Base-by-base conservation (phyloP, 495 filamentous ascomycete species). In the Xylaria cubensis region DNA sequence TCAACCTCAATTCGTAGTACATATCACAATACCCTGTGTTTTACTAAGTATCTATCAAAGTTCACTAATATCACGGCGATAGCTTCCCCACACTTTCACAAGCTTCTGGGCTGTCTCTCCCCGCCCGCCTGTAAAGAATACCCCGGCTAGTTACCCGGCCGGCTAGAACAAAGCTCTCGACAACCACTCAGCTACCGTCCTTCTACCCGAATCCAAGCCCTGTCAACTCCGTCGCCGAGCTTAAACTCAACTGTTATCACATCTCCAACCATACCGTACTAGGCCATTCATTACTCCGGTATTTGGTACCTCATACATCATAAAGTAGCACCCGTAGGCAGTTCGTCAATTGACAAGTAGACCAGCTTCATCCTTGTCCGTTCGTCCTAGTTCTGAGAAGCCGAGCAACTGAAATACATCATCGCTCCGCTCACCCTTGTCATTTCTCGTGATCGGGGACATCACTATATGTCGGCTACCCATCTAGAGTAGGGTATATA, bases 81-180 rank as follows among this genome's bases (percentile, higher is more conserved):
- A 48, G 34, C 29, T 76, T 70, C 78, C 77, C 76, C 78, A 79
- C 78, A 79, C 73, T 79, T 79, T 80, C 78, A 80, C 77, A 79
- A 79, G 78, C 77, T 76, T 74, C 69, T 61, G 53, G 69, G 73
- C 76, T 70, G 26, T 39, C 75, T 67, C 70, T 71, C 58, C 71
- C 36, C 41, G 67, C 56, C 66, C 55, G 65, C 62, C 42, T 73
- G 64, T 46, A 29, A 29, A 29, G 26, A 36, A 42, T 34, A 26
- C 62, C 74, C 64, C 71, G 44, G 51, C 66, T 62, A 55, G 46
- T 70, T 56, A 61, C 21, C 56, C 61, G 55, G 62, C 76, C 76
- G 74, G 78, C 75, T 76, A 75, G 72, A 75, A 71, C 74, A 74
- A 29, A 39, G 26, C 59, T 32, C 55, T 74, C 69, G 71, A 72